Evolutionary conservation across 2,329 filamentous ascomycete species (phyloP).

Genomic region (Gnomoniopsis sp.): DNA sequence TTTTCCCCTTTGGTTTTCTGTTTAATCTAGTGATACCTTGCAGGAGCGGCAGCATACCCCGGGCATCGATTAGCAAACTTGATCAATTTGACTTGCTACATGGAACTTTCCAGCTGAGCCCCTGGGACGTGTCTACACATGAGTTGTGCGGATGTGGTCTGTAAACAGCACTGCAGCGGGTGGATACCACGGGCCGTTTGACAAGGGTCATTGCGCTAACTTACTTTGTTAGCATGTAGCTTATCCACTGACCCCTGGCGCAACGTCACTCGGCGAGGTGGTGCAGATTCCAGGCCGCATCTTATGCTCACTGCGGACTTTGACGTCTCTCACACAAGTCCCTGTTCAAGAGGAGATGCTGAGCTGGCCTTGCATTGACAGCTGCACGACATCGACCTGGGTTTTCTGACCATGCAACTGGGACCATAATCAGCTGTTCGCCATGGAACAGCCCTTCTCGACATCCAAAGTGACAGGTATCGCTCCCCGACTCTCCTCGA

Average conservation of each 20-base stretch:
- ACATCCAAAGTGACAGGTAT: conserved; percentile 76
- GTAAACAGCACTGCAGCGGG: no score
- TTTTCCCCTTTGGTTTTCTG: no score
- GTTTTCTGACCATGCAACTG: conserved; percentile 2
- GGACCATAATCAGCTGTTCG: conserved; percentile 33
- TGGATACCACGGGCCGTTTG: no score
- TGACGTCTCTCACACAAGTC: background rate
- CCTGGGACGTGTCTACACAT: no score
- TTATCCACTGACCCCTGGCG: background rate
- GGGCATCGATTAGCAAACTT: background rate
- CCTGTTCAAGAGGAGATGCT: background rate
- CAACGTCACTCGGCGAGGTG: background rate
- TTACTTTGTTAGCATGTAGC: no score
- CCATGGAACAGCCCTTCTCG: conserved; percentile 65
- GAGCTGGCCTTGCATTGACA: conserved; percentile 15
- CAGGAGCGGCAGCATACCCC: background rate
- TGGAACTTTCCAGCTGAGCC: no score
- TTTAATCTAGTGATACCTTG: background rate
- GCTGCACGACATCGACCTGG: background rate
- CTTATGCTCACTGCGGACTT: background rate
- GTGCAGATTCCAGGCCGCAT: background rate
- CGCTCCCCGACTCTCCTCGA: conserved; percentile 12
- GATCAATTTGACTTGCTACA: background rate
- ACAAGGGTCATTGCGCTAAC: no score
- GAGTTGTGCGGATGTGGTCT: no score